Evolutionary conservation across 495 filamentous ascomycete species (phyloP), one percentile per base, ranked within the genome.

Genomic region (Entonaema liquescens): DNA sequence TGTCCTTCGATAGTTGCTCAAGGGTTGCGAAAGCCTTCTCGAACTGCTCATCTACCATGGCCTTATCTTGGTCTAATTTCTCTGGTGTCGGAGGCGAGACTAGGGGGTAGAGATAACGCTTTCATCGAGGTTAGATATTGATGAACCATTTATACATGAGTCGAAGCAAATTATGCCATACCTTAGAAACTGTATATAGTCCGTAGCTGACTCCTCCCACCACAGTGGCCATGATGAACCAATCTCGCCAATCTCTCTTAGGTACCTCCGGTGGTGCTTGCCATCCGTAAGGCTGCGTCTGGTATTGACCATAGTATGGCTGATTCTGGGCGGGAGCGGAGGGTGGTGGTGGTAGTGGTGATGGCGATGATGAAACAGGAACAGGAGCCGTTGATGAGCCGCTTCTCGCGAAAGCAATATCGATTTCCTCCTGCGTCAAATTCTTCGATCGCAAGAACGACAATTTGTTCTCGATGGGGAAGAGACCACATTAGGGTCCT

Each of bases 361-460:
- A 75, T 71, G 87, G 83, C 68, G 86, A 79, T 35, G 79, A 74
- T 31, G 53, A 56, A 21, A 3, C 28, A 7, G 53, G 29, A 56
- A 56, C 28, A 4, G 29, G 29, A 21, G 17, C 28, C 50, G 86
- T 78, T 40, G 81, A 74, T 63, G 90, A 85, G 31, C 89, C 88
- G 40, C 87, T 88, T 67, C 95, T 87, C 42, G 92, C 88, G 60
- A 99, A 87, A 19, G 95, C 91, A 36, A 88, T 81, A 75, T 93
- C 92, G 63, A 99, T 89, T 80, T 99, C 95, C 79, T 98, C 94
- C 79, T 93, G 92, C 2, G 95, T 98, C 15, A 99, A 86, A 76
- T 98, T 98, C 80, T 99, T 99, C 0, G 95, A 97, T 77, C 95
- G 91, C 19, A 99, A 86, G 72, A 99, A 99, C 13, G 93, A 91